Percentiles rank a stretch among this genome's conserved stretches.
Conservation (phyloP, 139 green algal species). For the Asterochloris sp. region DNA sequence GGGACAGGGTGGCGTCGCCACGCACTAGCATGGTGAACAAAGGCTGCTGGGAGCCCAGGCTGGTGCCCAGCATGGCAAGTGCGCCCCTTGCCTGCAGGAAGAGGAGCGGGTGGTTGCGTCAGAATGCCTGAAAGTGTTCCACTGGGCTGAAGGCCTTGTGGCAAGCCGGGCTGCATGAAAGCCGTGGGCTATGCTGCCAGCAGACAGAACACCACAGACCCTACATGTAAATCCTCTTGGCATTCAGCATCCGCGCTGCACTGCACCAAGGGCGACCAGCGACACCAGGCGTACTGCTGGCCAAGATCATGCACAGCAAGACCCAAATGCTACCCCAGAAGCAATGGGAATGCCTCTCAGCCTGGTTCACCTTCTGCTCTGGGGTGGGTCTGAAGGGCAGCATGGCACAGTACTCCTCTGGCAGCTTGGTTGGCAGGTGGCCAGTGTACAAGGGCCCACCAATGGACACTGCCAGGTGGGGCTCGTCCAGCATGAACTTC, state of each 20-base stretch:
- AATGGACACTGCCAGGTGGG: background rate
- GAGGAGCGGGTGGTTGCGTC: background rate
- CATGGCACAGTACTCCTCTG: constrained; percentile 52
- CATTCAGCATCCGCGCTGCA: background rate
- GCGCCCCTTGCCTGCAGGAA: constrained; percentile 18
- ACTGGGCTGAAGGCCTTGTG: background rate
- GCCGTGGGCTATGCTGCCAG: background rate
- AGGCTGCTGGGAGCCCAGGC: constrained; percentile 36
- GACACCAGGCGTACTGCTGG: background rate
- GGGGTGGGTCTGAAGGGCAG: constrained; percentile 53
- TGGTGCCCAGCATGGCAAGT: constrained; percentile 43
- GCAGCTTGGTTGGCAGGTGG: constrained; percentile 38
- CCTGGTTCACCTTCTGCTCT: constrained; percentile 12
- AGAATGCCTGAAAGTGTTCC: background rate
- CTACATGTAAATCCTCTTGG: background rate
- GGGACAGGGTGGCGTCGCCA: constrained; percentile 35
- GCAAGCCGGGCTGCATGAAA: background rate
- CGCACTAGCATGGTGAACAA: constrained; percentile 48
- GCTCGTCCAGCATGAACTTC: constrained; percentile 12
- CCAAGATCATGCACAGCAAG: background rate
- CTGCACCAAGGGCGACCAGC: background rate
- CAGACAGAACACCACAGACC: background rate
- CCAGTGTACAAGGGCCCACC: constrained; percentile 60
- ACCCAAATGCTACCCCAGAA: too few relatives aligned
- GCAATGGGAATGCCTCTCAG: too few relatives aligned